Conservation (phyloP, 306 rosid species). For the Urtica urens region DNA sequence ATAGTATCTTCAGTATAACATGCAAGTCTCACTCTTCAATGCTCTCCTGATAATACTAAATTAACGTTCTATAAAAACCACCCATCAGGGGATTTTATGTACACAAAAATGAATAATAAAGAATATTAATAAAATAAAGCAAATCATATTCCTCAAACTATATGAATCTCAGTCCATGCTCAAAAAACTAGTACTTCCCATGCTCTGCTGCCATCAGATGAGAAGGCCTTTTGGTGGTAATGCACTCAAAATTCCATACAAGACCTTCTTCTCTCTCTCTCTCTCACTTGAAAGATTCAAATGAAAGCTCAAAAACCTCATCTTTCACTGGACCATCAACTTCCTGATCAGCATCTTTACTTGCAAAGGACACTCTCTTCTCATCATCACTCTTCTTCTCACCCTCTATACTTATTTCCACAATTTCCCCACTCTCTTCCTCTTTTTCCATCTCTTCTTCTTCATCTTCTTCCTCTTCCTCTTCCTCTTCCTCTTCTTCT, state of each 20-base stretch:
- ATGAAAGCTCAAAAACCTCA: slow-evolving; percentile 16
- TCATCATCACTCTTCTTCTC: neutral
- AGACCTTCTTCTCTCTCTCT: slow-evolving; percentile 5
- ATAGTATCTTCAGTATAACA: too few relatives aligned
- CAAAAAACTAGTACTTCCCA: neutral
- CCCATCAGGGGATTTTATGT: neutral
- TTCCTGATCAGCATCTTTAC: slow-evolving; percentile 9
- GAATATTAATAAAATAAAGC: neutral
- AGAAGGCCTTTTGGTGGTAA: neutral
- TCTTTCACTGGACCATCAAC: slow-evolving; percentile 11
- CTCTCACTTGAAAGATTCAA: slow-evolving; percentile 18
- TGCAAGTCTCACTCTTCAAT: too few relatives aligned
- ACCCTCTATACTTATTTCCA: neutral
- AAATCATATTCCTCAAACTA: neutral
- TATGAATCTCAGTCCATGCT: neutral
- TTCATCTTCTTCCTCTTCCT: slow-evolving; percentile 4
- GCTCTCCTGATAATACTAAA: too few relatives aligned
- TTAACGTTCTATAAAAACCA: too few relatives aligned
- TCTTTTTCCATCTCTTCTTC: too few relatives aligned
- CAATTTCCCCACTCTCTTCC: slow-evolving; percentile 16
- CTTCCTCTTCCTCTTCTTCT: slow-evolving; percentile 3
- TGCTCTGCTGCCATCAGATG: neutral
- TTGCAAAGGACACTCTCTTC: slow-evolving; percentile 13
- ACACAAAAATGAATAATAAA: neutral
- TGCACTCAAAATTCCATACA: neutral